A percentile compares a stretch with the other conserved stretches of the same genome.
Conservation (phyloP, 1,139 yeast genomes). For the Sugiyamaella grinbergsii region DNA sequence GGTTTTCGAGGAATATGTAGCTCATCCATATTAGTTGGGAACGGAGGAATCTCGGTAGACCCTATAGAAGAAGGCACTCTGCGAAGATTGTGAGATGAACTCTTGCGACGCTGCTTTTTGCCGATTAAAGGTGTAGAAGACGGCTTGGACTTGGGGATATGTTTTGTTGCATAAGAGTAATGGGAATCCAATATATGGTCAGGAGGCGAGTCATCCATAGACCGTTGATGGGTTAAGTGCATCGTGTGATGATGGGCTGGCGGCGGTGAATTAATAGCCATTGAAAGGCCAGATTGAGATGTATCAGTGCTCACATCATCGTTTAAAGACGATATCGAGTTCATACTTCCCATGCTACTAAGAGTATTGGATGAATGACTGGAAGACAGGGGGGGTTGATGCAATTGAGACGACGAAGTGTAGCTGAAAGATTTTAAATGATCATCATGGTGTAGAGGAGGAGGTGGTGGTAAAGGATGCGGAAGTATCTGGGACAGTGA, state of each 20-base stretch:
- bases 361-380: slow-evolving; percentile 12
- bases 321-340: slow-evolving; percentile 7
- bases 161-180: not conserved
- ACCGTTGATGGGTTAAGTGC: not conserved
- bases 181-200: not conserved
- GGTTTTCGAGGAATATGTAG: slow-evolving; percentile 28
- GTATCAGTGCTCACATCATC: slow-evolving; percentile 9
- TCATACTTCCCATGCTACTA: slow-evolving; percentile 13
- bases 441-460: slow-evolving; percentile 3
- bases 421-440: not conserved
- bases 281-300: not conserved
- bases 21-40: slow-evolving; percentile 6
- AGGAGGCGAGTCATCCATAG: slow-evolving; percentile 1
- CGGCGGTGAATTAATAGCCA: not conserved
- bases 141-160: not conserved
- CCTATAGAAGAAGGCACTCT: not conserved
- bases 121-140: not conserved
- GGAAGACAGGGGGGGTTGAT: slow-evolving; percentile 1
- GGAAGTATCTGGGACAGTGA: slow-evolving; percentile 2
- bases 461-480: slow-evolving; percentile 5
- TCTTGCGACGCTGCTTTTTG: slow-evolving; percentile 5
- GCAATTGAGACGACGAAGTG: slow-evolving; percentile 5
- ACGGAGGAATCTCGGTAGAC: not conserved
- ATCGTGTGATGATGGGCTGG: not conserved
- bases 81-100: slow-evolving; percentile 11